phyloP scores from a whole-genome alignment of 306 rosid species.

The Pyrus communis region DNA sequence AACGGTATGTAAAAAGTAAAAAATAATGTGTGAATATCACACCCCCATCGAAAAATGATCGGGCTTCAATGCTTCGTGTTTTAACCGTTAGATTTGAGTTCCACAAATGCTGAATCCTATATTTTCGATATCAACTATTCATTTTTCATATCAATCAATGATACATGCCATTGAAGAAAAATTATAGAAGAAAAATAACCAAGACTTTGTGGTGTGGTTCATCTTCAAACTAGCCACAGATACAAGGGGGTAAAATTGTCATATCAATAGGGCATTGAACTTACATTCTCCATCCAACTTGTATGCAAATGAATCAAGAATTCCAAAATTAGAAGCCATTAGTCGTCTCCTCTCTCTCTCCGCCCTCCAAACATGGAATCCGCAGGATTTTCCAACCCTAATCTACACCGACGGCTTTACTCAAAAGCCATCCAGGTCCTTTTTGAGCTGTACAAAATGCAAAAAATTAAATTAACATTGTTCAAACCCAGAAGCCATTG shows the following conservation, averaged over 20 bases:
- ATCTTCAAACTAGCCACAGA: background rate
- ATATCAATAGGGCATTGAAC: conserved; percentile 10
- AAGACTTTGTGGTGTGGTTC: too few relatives aligned
- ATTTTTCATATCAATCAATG: too few relatives aligned
- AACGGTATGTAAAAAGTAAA: too few relatives aligned
- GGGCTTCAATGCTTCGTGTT: too few relatives aligned
- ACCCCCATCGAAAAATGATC: too few relatives aligned
- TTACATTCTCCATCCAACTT: conserved; percentile 40
- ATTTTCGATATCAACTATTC: too few relatives aligned
- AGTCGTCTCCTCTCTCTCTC: conserved; percentile 20
- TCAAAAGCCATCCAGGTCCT: conserved; percentile 21
- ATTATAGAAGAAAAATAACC: too few relatives aligned
- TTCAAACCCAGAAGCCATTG: conserved; percentile 44
- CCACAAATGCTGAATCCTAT: too few relatives aligned
- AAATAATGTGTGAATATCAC: too few relatives aligned
- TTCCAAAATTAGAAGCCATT: conserved; percentile 52
- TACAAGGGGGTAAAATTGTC: background rate
- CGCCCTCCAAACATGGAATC: conserved; percentile 26
- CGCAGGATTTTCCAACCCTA: conserved; percentile 33
- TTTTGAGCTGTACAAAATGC: conserved; percentile 58
- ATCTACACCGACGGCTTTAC: conserved; percentile 31
- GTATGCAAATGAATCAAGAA: conserved; percentile 50
- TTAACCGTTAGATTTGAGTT: too few relatives aligned
- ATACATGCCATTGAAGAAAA: too few relatives aligned
- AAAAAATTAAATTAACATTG: conserved; percentile 24